Percentiles rank a stretch among this genome's conserved stretches.
Evolutionary conservation across 1,139 yeast genomes (phyloP).

Genomic region (Blastobotrys persicus): DNA sequence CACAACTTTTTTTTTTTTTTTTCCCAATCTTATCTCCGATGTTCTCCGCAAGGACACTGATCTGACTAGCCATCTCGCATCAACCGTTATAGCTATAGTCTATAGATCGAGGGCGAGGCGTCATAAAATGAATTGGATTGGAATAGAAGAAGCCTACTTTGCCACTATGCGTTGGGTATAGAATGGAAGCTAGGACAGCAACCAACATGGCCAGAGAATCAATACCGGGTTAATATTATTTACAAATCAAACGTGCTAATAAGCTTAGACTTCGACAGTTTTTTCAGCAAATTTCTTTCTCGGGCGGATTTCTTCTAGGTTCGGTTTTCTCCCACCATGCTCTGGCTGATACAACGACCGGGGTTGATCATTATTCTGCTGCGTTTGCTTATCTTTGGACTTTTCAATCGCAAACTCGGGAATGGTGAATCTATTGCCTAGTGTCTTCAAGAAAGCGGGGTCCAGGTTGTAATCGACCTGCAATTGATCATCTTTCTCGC

Average conservation of each 20-base stretch:
- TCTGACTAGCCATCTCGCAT: too few species aligned
- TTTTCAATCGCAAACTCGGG: neutral
- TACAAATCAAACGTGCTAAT: neutral
- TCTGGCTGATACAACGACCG: slow-evolving; percentile 1
- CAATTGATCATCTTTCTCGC: slow-evolving; percentile 2
- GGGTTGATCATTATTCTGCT: neutral
- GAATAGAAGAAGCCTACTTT: too few species aligned
- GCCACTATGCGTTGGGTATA: too few species aligned
- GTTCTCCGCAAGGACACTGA: neutral
- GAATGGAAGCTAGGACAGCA: too few species aligned
- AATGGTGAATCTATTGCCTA: slow-evolving; percentile 1
- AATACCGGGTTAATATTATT: too few species aligned
- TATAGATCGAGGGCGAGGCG: too few species aligned
- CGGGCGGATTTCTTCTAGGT: slow-evolving; percentile 6
- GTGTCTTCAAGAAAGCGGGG: slow-evolving; percentile 1
- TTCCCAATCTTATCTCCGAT: neutral
- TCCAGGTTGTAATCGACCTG: neutral
- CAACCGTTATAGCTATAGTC: too few species aligned
- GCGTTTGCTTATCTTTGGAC: neutral
- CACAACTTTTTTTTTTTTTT: neutral
- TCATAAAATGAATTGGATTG: too few species aligned
- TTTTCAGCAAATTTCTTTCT: slow-evolving; percentile 5
- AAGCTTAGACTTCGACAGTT: neutral
- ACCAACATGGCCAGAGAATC: too few species aligned
- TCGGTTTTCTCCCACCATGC: slow-evolving; percentile 5